These are phyloP conservation scores for Boletus rufocinnamomeus DNA, from an alignment of 768 basidiomycete species.

Conservation along the genomic window DNA sequence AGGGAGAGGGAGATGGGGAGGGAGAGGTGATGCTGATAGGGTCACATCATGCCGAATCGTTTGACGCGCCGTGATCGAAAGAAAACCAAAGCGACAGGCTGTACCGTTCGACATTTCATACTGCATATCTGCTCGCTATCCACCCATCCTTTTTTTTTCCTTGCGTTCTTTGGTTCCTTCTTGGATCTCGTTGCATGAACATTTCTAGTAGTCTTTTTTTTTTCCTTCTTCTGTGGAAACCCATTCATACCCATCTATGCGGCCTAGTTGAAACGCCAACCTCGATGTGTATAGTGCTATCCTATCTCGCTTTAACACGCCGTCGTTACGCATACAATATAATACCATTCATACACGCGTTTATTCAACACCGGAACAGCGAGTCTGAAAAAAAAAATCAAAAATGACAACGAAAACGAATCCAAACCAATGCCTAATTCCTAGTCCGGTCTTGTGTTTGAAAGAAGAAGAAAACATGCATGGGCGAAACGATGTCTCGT, in stretches of 20 bases:
- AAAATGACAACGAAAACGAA: no score
- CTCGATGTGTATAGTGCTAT: background rate
- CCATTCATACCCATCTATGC: background rate
- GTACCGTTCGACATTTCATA: background rate
- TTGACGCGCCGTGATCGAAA: constrained; percentile 3
- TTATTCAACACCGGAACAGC: background rate
- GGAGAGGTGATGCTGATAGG: constrained; percentile 27
- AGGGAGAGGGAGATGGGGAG: background rate
- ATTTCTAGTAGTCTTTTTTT: background rate
- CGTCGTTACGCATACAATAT: background rate
- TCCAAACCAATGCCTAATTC: no score
- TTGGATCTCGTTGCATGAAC: background rate
- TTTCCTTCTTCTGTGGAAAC: background rate
- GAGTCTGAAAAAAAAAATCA: background rate
- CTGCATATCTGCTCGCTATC: background rate
- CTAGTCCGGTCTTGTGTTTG: no score
- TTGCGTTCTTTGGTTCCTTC: no score
- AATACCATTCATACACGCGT: background rate
- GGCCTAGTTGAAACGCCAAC: background rate
- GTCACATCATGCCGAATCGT: constrained; percentile 4
- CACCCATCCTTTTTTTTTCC: background rate
- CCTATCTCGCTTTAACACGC: background rate
- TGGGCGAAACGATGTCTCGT: background rate
- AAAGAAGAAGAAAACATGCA: no score
- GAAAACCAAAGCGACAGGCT: background rate